These are phyloP conservation scores for Xylaria sp. DNA, from an alignment of 2,329 filamentous ascomycete genomes.

Conservation along the genomic window DNA sequence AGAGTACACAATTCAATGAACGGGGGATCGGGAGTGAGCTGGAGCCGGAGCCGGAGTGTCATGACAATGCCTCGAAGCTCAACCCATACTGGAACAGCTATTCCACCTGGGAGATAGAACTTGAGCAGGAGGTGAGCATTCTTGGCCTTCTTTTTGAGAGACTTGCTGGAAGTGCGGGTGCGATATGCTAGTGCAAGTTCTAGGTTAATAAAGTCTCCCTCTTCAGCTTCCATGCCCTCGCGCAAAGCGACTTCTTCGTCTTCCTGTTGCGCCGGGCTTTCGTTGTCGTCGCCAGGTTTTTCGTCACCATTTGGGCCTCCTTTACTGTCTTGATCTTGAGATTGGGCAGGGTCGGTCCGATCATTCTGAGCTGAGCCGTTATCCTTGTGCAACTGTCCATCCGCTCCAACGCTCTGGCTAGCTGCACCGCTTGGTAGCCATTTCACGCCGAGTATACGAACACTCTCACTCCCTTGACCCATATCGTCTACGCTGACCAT, in stretches of 20 bases:
- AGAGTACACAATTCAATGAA: constrained; percentile 80
- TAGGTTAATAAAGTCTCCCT: constrained; percentile 81
- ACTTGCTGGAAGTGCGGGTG: constrained; percentile 68
- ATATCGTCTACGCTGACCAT: constrained; percentile 82
- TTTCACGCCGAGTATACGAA: constrained; percentile 75
- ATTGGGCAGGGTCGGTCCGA: constrained; percentile 56
- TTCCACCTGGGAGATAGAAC: constrained; percentile 71
- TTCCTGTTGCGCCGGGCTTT: constrained; percentile 50
- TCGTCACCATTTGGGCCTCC: constrained; percentile 48
- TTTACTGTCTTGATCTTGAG: constrained; percentile 48
- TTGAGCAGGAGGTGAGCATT: constrained; percentile 78
- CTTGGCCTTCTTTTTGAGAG: constrained; percentile 70
- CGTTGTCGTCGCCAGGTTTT: constrained; percentile 41
- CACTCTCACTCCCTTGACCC: constrained; percentile 76
- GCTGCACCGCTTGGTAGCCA: constrained; percentile 79
- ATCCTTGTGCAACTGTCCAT: constrained; percentile 64
- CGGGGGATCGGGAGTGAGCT: constrained; percentile 79
- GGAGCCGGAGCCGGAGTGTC: constrained; percentile 73
- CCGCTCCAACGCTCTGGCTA: constrained; percentile 65
- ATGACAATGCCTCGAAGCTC: constrained; percentile 78
- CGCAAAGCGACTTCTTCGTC: constrained; percentile 53
- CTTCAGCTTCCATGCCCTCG: constrained; percentile 77
- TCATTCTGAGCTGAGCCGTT: constrained; percentile 58
- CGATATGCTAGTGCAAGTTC: constrained; percentile 80
- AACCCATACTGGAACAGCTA: constrained; percentile 74